Conservation (phyloP, 75 land plant genomes). For the Cunninghamia lanceolata region DNA sequence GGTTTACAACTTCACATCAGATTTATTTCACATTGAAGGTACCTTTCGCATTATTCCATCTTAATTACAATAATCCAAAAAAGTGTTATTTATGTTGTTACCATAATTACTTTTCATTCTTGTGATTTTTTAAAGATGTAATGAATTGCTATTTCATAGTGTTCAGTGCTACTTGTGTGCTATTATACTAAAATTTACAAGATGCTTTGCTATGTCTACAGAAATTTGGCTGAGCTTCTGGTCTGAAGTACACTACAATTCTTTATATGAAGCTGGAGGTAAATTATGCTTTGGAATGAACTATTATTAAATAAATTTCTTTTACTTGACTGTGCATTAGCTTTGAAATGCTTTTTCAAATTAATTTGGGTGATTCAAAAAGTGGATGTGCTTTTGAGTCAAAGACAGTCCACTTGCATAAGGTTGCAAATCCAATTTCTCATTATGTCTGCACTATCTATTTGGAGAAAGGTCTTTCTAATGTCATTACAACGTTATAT, state of each 20-base stretch:
- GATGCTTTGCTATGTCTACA: conserved; percentile 19
- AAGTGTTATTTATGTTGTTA: neutral
- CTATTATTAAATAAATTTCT: neutral
- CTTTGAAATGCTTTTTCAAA: neutral
- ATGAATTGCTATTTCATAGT: neutral
- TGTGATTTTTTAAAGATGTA: neutral
- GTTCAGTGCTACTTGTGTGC: neutral
- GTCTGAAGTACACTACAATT: conserved; percentile 94
- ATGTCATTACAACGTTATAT: neutral
- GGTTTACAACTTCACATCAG: neutral
- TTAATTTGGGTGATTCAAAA: neutral
- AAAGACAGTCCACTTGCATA: neutral
- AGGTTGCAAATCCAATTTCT: neutral
- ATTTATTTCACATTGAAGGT: neutral
- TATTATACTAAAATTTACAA: conserved; percentile 3
- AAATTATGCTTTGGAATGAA: neutral
- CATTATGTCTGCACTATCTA: neutral
- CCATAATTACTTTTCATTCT: neutral
- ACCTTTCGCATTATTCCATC: neutral
- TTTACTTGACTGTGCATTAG: neutral
- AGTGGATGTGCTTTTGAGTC: neutral
- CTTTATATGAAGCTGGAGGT: conserved; percentile 63
- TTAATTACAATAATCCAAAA: neutral
- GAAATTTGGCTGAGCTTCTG: conserved; percentile 90
- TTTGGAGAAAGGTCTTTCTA: neutral